Evolutionary conservation across 306 rosid genomes (phyloP).

Genomic region (Luffa acutangula): DNA sequence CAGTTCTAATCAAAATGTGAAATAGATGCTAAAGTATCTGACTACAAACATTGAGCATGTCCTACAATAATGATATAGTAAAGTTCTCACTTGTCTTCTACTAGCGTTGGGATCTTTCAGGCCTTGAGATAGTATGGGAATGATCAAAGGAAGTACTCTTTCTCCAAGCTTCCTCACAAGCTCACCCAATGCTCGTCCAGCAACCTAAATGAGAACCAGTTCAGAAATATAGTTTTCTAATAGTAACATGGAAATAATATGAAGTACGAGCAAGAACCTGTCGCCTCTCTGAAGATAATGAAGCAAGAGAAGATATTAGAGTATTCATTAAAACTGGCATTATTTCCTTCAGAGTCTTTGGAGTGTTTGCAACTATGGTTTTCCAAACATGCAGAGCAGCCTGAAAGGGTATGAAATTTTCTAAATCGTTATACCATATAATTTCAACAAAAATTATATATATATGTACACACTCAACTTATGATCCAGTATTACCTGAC

Average conservation of each 20-base stretch:
- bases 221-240: not conserved
- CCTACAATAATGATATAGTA: not conserved
- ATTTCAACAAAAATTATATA: not conserved
- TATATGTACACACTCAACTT: not conserved
- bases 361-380: slow-evolving; percentile 94
- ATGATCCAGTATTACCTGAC: slow-evolving; percentile 53
- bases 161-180: slow-evolving; percentile 99
- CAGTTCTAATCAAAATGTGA: not conserved
- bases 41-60: not conserved
- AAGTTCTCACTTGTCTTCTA: slow-evolving; percentile 69
- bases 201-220: slow-evolving; percentile 48
- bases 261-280: slow-evolving; percentile 40
- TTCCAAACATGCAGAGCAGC: slow-evolving; percentile 99
- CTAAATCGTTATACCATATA: not conserved
- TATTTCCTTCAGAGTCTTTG: slow-evolving; percentile 88
- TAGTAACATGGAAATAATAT: not conserved
- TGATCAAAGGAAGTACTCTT: slow-evolving; percentile 85
- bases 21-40: not conserved
- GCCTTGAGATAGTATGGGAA: slow-evolving; percentile 89
- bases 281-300: slow-evolving; percentile 85
- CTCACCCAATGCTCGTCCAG: slow-evolving; percentile 94
- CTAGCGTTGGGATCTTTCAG: slow-evolving; percentile 55
- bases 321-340: slow-evolving; percentile 97
- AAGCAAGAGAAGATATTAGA: slow-evolving; percentile 89
- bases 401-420: slow-evolving; percentile 25